A percentile compares a stretch with the other conserved stretches of the same genome.
Evolutionary conservation across 768 basidiomycete species (phyloP).

Genomic region (Lenzites betulinus): DNA sequence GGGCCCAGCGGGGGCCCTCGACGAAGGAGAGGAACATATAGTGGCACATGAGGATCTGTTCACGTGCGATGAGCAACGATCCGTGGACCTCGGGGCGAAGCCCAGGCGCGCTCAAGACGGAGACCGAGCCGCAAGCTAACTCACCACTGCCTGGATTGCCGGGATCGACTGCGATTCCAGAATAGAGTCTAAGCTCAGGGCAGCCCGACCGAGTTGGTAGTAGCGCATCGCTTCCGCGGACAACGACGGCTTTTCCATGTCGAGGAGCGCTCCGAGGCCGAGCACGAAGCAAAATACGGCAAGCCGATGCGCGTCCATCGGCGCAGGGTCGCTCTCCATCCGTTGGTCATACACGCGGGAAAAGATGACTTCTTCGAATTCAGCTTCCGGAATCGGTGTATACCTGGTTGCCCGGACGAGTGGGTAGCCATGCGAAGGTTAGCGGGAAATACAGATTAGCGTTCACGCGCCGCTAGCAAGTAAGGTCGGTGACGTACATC

Average conservation of each 20-base stretch:
- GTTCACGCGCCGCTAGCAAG: conserved; percentile 5
- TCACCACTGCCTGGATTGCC: conserved; percentile 66
- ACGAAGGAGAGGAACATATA: conserved; percentile 49
- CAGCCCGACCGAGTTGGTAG: conserved; percentile 61
- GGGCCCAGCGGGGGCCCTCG: conserved; percentile 64
- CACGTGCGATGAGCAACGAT: conserved; percentile 30
- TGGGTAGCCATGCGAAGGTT: too few species aligned
- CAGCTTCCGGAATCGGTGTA: conserved; percentile 60
- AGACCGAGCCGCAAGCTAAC: conserved; percentile 21
- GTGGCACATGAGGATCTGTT: conserved; percentile 56
- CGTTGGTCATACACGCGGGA: conserved; percentile 51
- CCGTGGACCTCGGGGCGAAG: conserved; percentile 31
- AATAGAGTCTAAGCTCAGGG: conserved; percentile 61
- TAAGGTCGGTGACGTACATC: conserved; percentile 50
- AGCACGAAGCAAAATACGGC: conserved; percentile 66
- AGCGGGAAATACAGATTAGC: background rate
- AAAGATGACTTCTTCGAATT: conserved; percentile 56
- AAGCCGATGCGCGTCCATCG: conserved; percentile 53
- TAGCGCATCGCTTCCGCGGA: conserved; percentile 57
- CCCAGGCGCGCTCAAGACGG: background rate
- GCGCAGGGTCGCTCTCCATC: conserved; percentile 23
- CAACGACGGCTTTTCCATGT: conserved; percentile 55
- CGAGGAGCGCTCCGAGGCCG: conserved; percentile 62
- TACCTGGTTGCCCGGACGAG: conserved; percentile 45
- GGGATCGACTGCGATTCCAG: conserved; percentile 64